Evolutionary conservation across 495 filamentous ascomycete genomes (phyloP).

Genomic region (Aspergillus sparsus): DNA sequence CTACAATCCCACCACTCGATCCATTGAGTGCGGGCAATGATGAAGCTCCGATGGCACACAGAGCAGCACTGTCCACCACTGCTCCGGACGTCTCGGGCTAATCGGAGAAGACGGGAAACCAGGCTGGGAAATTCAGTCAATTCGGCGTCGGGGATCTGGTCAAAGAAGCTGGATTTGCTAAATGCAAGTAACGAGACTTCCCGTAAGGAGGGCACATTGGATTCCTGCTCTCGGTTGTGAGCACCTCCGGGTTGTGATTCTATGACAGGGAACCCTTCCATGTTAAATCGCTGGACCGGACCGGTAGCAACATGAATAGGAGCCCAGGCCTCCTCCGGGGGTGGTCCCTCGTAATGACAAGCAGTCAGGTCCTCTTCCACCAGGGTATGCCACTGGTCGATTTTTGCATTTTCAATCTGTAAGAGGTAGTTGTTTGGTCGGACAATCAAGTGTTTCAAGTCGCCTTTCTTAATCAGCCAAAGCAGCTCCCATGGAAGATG

Average conservation of each 20-base stretch:
- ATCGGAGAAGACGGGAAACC: slow-evolving; percentile 41
- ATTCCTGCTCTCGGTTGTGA: slow-evolving; percentile 1
- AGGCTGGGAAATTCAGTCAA: slow-evolving; percentile 43
- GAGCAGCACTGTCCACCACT: slow-evolving; percentile 60
- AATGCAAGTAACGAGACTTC: slow-evolving; percentile 58
- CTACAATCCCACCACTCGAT: slow-evolving; percentile 69
- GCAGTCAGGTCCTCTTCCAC: slow-evolving; percentile 19
- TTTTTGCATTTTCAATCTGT: slow-evolving; percentile 35
- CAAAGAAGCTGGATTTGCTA: slow-evolving; percentile 44
- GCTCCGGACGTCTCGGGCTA: slow-evolving; percentile 45
- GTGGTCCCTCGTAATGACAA: slow-evolving; percentile 31
- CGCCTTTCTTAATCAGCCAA: slow-evolving; percentile 51
- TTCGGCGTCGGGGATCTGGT: slow-evolving; percentile 43
- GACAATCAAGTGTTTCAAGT: slow-evolving; percentile 46
- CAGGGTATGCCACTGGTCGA: slow-evolving; percentile 41
- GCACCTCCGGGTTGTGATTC: slow-evolving; percentile 3
- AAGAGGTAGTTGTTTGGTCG: slow-evolving; percentile 50
- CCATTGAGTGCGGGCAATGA: slow-evolving; percentile 66
- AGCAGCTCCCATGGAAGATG: slow-evolving; percentile 73
- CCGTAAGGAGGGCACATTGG: slow-evolving; percentile 55
- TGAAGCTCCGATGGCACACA: slow-evolving; percentile 57
- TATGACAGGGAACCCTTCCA: slow-evolving; percentile 42
- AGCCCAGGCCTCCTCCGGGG: slow-evolving; percentile 42
- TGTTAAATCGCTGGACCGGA: slow-evolving; percentile 43
- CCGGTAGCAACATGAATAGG: slow-evolving; percentile 49